Evolutionary conservation across 2,329 filamentous ascomycete genomes (phyloP).

Genomic region (Nectriaceae sp.): DNA sequence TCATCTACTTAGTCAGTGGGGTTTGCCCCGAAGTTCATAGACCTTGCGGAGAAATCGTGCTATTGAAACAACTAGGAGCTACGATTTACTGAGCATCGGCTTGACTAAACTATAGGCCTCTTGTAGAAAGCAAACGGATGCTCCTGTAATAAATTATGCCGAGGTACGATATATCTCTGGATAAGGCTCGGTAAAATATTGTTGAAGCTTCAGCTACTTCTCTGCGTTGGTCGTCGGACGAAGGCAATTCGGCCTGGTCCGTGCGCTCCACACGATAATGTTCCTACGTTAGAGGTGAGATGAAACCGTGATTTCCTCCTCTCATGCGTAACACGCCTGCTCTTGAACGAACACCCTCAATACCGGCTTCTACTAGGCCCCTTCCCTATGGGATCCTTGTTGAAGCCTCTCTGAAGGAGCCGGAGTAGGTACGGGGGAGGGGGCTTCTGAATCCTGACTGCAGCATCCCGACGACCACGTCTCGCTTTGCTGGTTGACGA

Average conservation of each 20-base stretch:
- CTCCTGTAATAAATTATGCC: too few species aligned
- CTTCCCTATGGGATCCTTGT: constrained; percentile 15
- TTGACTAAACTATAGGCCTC: too few species aligned
- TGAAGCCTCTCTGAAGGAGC: constrained; percentile 22
- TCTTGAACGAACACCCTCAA: background rate
- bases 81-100: too few species aligned
- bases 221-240: background rate
- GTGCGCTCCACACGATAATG: constrained; percentile 9
- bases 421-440: constrained; percentile 27
- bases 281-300: background rate
- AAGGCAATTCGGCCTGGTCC: constrained; percentile 6
- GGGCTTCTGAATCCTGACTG: constrained; percentile 11
- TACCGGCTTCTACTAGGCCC: background rate
- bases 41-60: too few species aligned
- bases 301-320: constrained; percentile 1
- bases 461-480: background rate
- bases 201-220: background rate
- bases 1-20: too few species aligned
- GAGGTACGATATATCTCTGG: too few species aligned
- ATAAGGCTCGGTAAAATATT: constrained; percentile 10
- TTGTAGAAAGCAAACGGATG: too few species aligned
- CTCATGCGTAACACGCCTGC: background rate
- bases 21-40: too few species aligned
- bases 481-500: too few species aligned
- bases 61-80: too few species aligned